Evolutionary conservation across 805 yeast species (phyloP), one percentile per base, ranked within the genome.

Genomic region (Komagataella mondaviorum): DNA sequence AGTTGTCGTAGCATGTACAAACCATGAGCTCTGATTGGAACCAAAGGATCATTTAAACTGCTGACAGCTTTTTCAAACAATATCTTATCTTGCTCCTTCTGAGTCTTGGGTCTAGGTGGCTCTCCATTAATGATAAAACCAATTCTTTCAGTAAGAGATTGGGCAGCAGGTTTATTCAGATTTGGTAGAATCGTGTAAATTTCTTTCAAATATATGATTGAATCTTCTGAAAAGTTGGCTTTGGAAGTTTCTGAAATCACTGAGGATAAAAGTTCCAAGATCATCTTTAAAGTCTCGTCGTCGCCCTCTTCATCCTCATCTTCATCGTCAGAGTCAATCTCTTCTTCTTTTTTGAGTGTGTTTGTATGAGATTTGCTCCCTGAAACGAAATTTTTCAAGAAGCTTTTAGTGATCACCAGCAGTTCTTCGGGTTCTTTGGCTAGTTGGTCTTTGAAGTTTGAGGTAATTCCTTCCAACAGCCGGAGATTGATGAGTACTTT

Each of bases 21-120:
- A 0, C 98, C 98, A 63, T 86, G 89, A 0, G 95, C 98, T 51
- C 89, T 71, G 2, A 91, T 77, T 0, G 98, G 96, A 3, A 86
- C 82, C 46, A 85, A 66, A 0, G 90, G 85, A 64, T 90, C 96
- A 52, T 80, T 80, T 46, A 93, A 64, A 53, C 81, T 78, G 1
- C 75, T 69, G 44, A 87, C 66, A 0, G 96, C 96, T 36, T 77
- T 70, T 14, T 76, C 73, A 48, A 85, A 65, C 0, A 64, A 54
- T 22, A 66, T 67, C 23, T 63, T 63, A 48, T 81, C 76, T 6
- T 60, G 52, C 8, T 68, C 71, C 46, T 54, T 53, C 14, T 53
- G 51, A 18, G 55, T 20, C 36, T 55, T 53, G 6, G 60, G 55
- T 2, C 51, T 50, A 1, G 59, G 57, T 2, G 48, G 20, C 4